Base-by-base conservation (phyloP, 148 eudicot species). In the Persicaria maculosa region DNA sequence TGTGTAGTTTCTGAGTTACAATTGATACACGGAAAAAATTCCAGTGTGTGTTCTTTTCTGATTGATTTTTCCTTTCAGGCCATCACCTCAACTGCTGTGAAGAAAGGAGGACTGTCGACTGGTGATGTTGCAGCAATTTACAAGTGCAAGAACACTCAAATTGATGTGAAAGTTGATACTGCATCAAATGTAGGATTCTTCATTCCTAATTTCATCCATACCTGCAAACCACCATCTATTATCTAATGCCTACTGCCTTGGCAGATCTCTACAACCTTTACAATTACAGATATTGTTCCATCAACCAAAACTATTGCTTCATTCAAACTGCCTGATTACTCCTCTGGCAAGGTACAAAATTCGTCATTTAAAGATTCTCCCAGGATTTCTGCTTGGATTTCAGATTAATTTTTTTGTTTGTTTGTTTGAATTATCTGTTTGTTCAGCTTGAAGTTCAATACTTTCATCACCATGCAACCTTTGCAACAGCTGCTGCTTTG, bases 31-130 rank as follows among this genome's bases (percentile, higher is more conserved):
- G 46, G 46, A 64, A 36, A 64, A 11, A 12, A 1, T 64, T 15
- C 17, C 7, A 12, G 68, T 64, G 45, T 64, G 36, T 12, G 11
- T 64, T 64, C 44, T 12, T 20, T 17, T 15, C 69, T 64, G 46
- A 9, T 62, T 62, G 44, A 31, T 62, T 62, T 62, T 54, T 50
- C 14, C 11, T 7, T 11, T 16, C 72, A 84, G 98, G 90, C 88
- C 74, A 83, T 96, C 74, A 96, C 97, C 53, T 89, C 98, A 72
- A 87, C 91, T 80, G 90, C 97, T 31, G 89, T 89, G 80, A 95
- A 92, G 84, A 95, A 89, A 82, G 98, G 98, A 80, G 99, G 97
- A 48, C 80, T 92, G 45, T 87, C 99, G 52, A 75, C 92, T 46
- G 97, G 99, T 52, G 97, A 90, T 84, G 94, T 96, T 55, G 91